Conservation (phyloP, 176 grass and related monocot genomes). For the Avena eriantha region DNA sequence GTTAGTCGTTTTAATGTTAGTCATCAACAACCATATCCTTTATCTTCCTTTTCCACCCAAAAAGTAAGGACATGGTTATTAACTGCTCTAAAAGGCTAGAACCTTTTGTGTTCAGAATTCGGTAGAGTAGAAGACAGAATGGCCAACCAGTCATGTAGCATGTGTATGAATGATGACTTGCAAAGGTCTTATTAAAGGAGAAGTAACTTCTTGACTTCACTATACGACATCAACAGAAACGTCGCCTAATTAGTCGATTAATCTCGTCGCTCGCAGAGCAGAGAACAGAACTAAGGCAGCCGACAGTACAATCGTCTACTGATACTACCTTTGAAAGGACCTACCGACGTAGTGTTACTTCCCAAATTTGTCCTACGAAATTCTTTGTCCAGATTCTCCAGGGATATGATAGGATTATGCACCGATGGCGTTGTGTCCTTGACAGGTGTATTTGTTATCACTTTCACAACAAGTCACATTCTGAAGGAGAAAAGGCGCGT, state of each 20-base stretch:
- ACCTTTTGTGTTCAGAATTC: not conserved
- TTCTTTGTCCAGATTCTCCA: not conserved
- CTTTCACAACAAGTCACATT: conserved; percentile 14
- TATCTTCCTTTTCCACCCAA: not conserved
- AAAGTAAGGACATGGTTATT: not conserved
- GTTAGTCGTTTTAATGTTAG: not conserved
- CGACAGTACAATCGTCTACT: not conserved
- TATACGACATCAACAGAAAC: not conserved
- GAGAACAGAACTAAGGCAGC: not conserved
- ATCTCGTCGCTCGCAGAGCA: not conserved
- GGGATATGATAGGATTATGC: not conserved
- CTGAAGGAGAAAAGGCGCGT: not conserved
- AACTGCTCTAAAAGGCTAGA: not conserved
- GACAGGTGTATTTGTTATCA: not conserved
- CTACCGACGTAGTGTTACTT: conserved; percentile 31
- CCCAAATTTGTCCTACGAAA: not conserved
- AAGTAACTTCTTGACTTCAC: conserved; percentile 1
- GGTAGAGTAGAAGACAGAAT: not conserved
- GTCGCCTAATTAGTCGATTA: not conserved
- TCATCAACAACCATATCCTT: not conserved
- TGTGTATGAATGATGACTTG: not conserved
- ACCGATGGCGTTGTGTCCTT: not conserved
- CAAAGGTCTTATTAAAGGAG: not conserved
- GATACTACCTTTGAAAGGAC: not conserved
- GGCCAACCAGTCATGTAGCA: not conserved